These are phyloP conservation scores for Pestalotiopsis sp. DNA, from an alignment of 2,329 filamentous ascomycete genomes.

Conservation along the genomic window DNA sequence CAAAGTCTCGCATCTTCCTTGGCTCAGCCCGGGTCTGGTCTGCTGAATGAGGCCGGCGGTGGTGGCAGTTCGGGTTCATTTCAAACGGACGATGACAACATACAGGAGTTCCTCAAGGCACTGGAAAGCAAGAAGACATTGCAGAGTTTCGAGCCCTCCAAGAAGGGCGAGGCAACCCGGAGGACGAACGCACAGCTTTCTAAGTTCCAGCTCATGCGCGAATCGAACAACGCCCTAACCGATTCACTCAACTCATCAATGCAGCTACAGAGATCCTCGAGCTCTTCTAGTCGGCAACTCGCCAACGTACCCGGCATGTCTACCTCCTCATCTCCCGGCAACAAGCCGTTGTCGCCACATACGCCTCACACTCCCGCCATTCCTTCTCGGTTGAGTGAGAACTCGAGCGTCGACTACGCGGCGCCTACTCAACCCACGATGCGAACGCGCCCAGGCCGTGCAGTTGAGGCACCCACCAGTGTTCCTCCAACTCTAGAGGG, in stretches of 20 bases:
- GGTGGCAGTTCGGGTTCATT: conserved; percentile 69
- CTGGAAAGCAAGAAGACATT: conserved; percentile 88
- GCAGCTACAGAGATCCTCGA: conserved; percentile 80
- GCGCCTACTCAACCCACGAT: conserved; percentile 29
- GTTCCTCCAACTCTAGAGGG: conserved; percentile 48
- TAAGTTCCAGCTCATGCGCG: conserved; percentile 86
- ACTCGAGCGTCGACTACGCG: conserved; percentile 76
- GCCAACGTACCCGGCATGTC: conserved; percentile 71
- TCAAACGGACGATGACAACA: conserved; percentile 84
- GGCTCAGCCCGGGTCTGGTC: conserved; percentile 74
- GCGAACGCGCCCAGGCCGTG: conserved; percentile 26
- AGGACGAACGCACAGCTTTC: conserved; percentile 78
- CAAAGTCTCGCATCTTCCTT: conserved; percentile 73
- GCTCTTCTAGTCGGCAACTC: conserved; percentile 66
- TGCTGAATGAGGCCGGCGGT: conserved; percentile 71
- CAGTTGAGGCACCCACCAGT: conserved; percentile 39
- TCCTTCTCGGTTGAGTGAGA: conserved; percentile 89
- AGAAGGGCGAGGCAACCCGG: conserved; percentile 70
- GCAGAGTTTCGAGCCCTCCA: conserved; percentile 72
- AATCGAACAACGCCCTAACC: conserved; percentile 84
- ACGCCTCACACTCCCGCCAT: conserved; percentile 93
- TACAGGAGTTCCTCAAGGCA: conserved; percentile 88
- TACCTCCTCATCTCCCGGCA: conserved; percentile 85
- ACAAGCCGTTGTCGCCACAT: conserved; percentile 79
- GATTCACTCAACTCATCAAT: conserved; percentile 93